Base-by-base conservation (phyloP, 1,139 yeast genomes). In the Suhomyces choctaworum region DNA sequence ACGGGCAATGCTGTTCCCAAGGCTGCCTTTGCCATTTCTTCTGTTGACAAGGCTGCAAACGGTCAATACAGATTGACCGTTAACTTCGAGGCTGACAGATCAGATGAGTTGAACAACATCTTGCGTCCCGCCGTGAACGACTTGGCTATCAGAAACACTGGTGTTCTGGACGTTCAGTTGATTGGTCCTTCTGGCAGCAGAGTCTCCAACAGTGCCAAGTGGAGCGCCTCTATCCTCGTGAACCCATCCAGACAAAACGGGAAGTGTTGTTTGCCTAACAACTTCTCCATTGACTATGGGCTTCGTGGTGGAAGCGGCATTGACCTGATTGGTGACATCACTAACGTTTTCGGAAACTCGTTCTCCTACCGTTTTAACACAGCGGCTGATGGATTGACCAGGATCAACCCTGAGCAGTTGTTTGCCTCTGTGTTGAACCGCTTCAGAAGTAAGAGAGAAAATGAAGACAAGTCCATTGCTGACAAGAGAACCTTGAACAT, bases 211-310 rank as follows among this genome's bases (percentile, higher is more conserved):
- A 32, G 44, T 33, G 40, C 46, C 21, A 37, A 51, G 37, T 55
- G 58, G 56, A 37, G 52, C 25, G 47, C 50, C 12, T 39, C 51
- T n/a, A 40, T 55, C 24, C 31, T 49, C 11, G 49, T 55, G 25
- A 43, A 52, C 27, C 52, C 59, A 16, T 37, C 41, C 14, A 38
- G 34, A 23, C 35, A 41, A 5, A 16, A 39, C 15, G 49, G 49
- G 22, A 46, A 44, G 36, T 55, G 59, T 44, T 55, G 60, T 46
- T 52, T 54, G 36, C 59, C 58, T 30, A 11, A 21, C 12, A 39
- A 31, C 25, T 44, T 46, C 35, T 39, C 40, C 16, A 36, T 46
- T 25, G 32, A 36, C 11, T 46, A 33, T 34, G 38, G 33, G 20
- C 41, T 46, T 36, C 25, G 16, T 10, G 39, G 39, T 3, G 32